Base-by-base conservation (phyloP, 164 flowering plant genomes). In the Nelumbo lutea region DNA sequence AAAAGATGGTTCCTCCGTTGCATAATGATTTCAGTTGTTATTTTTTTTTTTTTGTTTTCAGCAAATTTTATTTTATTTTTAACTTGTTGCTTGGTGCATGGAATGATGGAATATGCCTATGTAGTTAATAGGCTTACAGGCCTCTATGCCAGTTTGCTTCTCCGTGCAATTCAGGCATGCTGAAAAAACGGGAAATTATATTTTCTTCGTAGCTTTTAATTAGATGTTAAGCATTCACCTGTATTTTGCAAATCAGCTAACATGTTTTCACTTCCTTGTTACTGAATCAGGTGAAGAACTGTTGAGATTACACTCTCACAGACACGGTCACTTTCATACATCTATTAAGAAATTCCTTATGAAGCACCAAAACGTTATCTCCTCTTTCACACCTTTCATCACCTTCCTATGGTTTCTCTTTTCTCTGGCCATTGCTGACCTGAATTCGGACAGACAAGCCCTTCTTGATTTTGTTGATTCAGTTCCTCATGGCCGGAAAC, bases 401-500 rank as follows among this genome's bases (percentile, higher is more conserved):
- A 45, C 8, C 43, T n/a, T 67, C 62, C 70, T 67, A 59, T 14
- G 45, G 50, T 48, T 73, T 69, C 62, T 65, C 61, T 13, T 78
- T 61, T 61, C 66, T 65, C 55, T 44, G 15, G 73, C 68, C 48
- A 27, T 52, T 62, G 86, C 86, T 27, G 90, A 88, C 70, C 76
- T 89, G 56, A 77, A 76, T 13, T 83, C 89, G 11, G 96, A 90
- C 65, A 73, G 60, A 55, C 75, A 84, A 73, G 96, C 92, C 11
- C 90, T 90, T 45, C 88, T 90, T 45, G 67, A 79, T 69, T 90
- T 90, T 70, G 75, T 86, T 60, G 67, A 78, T 56, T 55, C 78
- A 9, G 77, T 86, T 39, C 90, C 82, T 47, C 96, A 90, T 70
- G 78, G 79, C 64, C 78, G 80, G 53, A 84, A 74, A 60, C 83